Evolutionary conservation across 768 basidiomycete species (phyloP).

Genomic region (Coprinellus aureogranulatus): DNA sequence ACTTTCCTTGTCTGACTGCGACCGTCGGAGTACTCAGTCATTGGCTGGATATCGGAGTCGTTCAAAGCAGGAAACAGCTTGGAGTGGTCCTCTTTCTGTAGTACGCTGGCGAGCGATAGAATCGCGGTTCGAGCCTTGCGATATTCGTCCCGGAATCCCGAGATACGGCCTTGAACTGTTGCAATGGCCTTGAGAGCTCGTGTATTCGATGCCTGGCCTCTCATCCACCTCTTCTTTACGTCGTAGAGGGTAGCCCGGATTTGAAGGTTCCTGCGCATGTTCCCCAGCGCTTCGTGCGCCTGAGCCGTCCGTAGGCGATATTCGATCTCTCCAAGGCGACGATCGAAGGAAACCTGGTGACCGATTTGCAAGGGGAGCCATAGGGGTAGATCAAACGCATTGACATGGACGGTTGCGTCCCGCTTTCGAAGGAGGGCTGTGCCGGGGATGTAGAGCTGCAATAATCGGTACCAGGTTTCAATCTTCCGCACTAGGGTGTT

Average conservation of each 20-base stretch:
- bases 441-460: constrained; percentile 14
- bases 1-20: too few relatives aligned
- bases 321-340: constrained; percentile 14
- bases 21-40: too few relatives aligned
- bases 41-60: too few relatives aligned
- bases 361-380: constrained; percentile 26
- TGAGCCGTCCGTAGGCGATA: constrained; percentile 21
- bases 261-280: constrained; percentile 19
- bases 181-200: constrained; percentile 17
- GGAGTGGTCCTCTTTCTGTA: too few relatives aligned
- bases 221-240: constrained; percentile 18
- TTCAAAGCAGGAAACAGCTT: background rate
- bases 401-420: too few relatives aligned
- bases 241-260: constrained; percentile 17
- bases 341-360: background rate
- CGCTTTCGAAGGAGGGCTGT: background rate
- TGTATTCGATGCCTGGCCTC: constrained; percentile 22
- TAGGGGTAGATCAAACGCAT: constrained; percentile 12
- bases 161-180: constrained; percentile 16
- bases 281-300: constrained; percentile 22
- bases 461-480: constrained; percentile 12
- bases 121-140: background rate
- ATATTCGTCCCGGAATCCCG: constrained; percentile 16
- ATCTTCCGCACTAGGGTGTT: constrained; percentile 19
- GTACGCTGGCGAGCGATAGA: background rate